Conservation (phyloP, 192 early-diverging fungal genomes). For the Backusella parvicylindrica region DNA sequence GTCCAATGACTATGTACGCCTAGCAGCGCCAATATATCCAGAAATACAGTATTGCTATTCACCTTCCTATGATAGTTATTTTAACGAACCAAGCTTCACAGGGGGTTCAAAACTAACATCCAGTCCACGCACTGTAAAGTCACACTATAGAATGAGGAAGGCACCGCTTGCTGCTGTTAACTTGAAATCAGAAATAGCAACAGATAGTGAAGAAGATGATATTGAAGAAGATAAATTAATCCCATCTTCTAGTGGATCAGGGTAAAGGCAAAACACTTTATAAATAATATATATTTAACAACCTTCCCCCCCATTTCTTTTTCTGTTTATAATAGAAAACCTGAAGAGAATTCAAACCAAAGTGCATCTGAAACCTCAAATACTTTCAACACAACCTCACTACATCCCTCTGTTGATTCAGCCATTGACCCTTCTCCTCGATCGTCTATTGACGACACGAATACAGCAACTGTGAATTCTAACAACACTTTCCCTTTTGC, state of each 20-base stretch:
- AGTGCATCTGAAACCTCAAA: not conserved
- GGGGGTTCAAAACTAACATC: constrained; percentile 18
- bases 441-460: constrained; percentile 15
- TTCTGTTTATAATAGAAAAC: not conserved
- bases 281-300: no score
- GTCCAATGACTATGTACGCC: constrained; percentile 59
- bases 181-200: constrained; percentile 57
- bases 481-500: not conserved
- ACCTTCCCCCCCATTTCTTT: not conserved
- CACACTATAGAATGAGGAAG: constrained; percentile 20
- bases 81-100: constrained; percentile 22
- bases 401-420: constrained; percentile 44
- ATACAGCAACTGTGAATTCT: not conserved
- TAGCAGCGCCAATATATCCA: constrained; percentile 52
- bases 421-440: constrained; percentile 40
- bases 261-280: not conserved
- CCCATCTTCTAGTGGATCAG: not conserved
- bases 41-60: constrained; percentile 61
- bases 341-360: not conserved
- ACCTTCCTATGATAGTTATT: constrained; percentile 36
- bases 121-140: constrained; percentile 30
- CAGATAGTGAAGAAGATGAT: constrained; percentile 35
- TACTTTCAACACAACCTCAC: not conserved
- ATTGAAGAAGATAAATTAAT: constrained; percentile 1
- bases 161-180: constrained; percentile 41